Conservation (phyloP, 805 yeast genomes). For the Saitoella complicata region DNA sequence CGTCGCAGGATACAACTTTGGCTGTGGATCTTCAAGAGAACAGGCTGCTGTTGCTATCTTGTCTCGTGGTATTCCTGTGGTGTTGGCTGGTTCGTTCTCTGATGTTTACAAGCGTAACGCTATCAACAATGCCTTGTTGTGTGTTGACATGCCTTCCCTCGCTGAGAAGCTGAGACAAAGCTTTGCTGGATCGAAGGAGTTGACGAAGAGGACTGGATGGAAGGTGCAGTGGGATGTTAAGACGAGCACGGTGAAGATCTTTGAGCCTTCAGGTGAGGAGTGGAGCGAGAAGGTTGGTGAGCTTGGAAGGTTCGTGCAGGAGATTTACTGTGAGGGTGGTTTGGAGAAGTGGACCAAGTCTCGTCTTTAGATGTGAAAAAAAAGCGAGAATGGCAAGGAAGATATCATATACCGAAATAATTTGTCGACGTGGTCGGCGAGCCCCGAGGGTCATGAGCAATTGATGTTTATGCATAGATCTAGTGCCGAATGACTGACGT, state of each 20-base stretch:
- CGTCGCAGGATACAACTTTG: conserved; percentile 86
- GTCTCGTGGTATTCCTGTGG: conserved; percentile 82
- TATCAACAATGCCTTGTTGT: conserved; percentile 86
- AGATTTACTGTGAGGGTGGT: conserved; percentile 92
- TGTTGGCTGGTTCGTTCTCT: conserved; percentile 94
- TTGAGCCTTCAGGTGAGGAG: conserved; percentile 26
- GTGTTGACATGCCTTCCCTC: conserved; percentile 82
- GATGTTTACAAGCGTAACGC: conserved; percentile 92
- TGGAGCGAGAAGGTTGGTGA: conserved; percentile 58
- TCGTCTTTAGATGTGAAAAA: neutral
- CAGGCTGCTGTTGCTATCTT: conserved; percentile 98
- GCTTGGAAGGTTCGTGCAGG: conserved; percentile 87
- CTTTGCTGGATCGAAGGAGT: conserved; percentile 43
- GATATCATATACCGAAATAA: too few relatives aligned
- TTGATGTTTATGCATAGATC: too few relatives aligned
- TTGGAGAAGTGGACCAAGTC: conserved; percentile 90
- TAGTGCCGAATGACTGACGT: too few relatives aligned
- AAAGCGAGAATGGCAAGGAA: too few relatives aligned
- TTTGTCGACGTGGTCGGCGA: too few relatives aligned
- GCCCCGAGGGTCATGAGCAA: too few relatives aligned
- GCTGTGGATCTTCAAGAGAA: conserved; percentile 79
- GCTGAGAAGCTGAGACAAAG: conserved; percentile 59
- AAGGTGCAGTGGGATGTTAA: conserved; percentile 84
- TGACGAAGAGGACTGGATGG: conserved; percentile 93
- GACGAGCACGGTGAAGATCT: conserved; percentile 62